phyloP scores from a whole-genome alignment of 208 protist genomes.

The Crithidia thermophila region DNA sequence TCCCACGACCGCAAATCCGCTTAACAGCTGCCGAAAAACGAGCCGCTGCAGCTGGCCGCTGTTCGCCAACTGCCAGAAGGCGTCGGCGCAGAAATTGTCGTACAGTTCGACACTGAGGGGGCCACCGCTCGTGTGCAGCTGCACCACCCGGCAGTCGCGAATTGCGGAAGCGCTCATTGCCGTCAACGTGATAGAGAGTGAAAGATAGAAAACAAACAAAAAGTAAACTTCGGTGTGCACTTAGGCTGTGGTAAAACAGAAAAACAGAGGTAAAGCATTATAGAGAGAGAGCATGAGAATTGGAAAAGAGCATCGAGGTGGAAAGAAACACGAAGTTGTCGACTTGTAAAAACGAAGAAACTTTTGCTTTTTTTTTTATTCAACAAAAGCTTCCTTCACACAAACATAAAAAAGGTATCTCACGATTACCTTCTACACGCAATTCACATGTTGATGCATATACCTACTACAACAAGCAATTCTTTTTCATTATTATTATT shows the following conservation, averaged over 20 bases:
- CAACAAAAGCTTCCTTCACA: no score
- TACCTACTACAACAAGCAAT: no score
- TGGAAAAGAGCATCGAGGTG: no score
- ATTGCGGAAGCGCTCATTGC: not conserved
- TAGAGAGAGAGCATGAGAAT: not conserved
- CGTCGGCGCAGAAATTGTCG: constrained; percentile 27
- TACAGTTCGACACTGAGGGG: constrained; percentile 66
- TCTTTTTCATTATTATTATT: no score
- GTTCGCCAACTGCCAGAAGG: constrained; percentile 47
- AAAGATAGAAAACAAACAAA: not conserved
- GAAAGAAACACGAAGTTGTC: no score
- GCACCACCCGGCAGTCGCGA: constrained; percentile 35
- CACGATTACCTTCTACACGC: not conserved
- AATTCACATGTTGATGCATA: not conserved
- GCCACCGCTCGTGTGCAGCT: constrained; percentile 47
- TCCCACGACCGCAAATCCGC: constrained; percentile 39
- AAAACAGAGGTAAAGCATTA: not conserved
- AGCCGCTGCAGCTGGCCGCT: constrained; percentile 56
- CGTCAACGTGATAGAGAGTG: not conserved
- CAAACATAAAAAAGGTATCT: not conserved
- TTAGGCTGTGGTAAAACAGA: not conserved
- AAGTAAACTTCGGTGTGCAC: no score
- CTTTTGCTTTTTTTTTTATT: constrained; percentile 5
- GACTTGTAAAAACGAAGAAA: no score
- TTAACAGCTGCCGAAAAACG: constrained; percentile 36